These are phyloP conservation scores for Dimocarpus longan DNA, from an alignment of 345 rosid genomes.

Conservation along the genomic window DNA sequence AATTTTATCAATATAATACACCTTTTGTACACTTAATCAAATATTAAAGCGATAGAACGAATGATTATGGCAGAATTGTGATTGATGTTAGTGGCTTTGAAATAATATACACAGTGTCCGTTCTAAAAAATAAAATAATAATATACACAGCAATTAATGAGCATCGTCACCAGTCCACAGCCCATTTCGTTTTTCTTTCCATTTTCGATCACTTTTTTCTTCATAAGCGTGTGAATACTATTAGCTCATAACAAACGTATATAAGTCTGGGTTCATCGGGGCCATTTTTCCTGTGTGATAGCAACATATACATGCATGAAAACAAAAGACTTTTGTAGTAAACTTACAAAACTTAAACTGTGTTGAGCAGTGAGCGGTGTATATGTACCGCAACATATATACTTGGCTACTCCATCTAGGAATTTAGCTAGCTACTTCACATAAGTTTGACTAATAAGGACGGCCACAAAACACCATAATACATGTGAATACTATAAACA, in stretches of 20 bases:
- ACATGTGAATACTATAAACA: no score
- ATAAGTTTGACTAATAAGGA: neutral
- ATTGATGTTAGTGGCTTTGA: neutral
- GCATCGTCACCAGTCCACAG: neutral
- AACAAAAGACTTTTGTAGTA: neutral
- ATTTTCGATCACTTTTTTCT: neutral
- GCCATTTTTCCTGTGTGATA: neutral
- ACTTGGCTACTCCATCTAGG: neutral
- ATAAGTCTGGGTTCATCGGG: no score
- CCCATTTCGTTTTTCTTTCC: neutral
- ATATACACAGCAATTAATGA: neutral
- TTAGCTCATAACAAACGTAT: no score
- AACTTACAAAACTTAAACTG: neutral
- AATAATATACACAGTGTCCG: neutral
- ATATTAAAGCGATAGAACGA: neutral
- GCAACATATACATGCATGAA: neutral
- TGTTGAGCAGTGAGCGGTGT: neutral
- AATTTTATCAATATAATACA: no score
- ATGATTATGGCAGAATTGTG: neutral
- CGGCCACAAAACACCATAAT: neutral
- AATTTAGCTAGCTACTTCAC: neutral
- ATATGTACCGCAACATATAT: no score
- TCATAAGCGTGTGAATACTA: no score
- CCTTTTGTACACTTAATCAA: no score
- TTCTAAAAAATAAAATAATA: no score